These are phyloP conservation scores for Boletus rubropictus DNA, from an alignment of 768 basidiomycete species.

Conservation along the genomic window DNA sequence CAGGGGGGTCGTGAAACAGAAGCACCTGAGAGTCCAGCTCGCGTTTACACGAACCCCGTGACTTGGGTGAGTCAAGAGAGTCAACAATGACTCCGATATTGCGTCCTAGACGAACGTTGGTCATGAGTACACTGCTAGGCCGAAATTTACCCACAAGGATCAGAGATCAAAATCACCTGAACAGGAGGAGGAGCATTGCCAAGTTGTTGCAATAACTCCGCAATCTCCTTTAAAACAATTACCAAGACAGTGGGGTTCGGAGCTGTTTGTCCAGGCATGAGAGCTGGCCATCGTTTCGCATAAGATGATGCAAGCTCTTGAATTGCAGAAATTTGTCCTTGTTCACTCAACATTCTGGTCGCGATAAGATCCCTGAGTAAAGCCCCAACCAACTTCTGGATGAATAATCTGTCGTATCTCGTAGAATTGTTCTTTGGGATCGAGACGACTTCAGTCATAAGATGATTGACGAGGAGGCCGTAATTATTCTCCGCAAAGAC, in stretches of 20 bases:
- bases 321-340: conserved; percentile 88
- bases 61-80: conserved; percentile 80
- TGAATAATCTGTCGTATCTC: conserved; percentile 69
- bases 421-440: conserved; percentile 48
- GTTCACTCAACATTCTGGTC: conserved; percentile 84
- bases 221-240: conserved; percentile 75
- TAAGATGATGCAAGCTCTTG: conserved; percentile 79
- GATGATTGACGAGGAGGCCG: conserved; percentile 66
- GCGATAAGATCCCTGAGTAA: conserved; percentile 84
- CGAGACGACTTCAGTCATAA: conserved; percentile 72
- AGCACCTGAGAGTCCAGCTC: conserved; percentile 83
- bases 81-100: conserved; percentile 76
- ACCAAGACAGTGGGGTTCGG: conserved; percentile 64
- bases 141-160: not conserved
- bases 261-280: conserved; percentile 79
- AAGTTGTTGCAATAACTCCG: conserved; percentile 79
- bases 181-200: conserved; percentile 90
- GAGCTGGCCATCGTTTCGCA: conserved; percentile 86
- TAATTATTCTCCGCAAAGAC: conserved; percentile 82
- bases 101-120: conserved; percentile 52
- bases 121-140: not conserved
- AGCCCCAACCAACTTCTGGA: conserved; percentile 68
- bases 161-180: conserved; percentile 44
- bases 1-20: conserved; percentile 85
- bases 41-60: conserved; percentile 84